A percentile compares a stretch with the other conserved stretches of the same genome.
Conservation (phyloP, 768 basidiomycete species). For the Mycena capillaripes region DNA sequence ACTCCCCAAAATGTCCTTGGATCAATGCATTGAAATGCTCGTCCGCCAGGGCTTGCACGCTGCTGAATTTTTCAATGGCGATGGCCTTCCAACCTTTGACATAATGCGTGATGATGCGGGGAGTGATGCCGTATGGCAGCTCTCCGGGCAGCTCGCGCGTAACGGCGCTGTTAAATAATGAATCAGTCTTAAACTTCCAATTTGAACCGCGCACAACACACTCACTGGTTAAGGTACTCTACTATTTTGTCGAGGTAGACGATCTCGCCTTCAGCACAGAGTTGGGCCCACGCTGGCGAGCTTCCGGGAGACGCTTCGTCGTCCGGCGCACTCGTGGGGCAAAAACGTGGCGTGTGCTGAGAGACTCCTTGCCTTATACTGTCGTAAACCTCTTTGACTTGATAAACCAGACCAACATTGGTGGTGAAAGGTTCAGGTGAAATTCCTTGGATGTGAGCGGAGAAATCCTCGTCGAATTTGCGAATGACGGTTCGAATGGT, state of each 20-base stretch:
- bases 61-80: background rate
- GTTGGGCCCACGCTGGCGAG: slow-evolving; percentile 21
- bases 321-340: background rate
- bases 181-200: background rate
- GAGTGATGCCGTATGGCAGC: slow-evolving; percentile 23
- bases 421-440: slow-evolving; percentile 18
- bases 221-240: slow-evolving; percentile 9
- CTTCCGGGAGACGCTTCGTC: background rate
- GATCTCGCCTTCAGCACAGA: slow-evolving; percentile 20
- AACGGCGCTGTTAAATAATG: slow-evolving; percentile 5
- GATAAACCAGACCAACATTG: slow-evolving; percentile 14
- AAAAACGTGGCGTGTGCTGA: slow-evolving; percentile 15
- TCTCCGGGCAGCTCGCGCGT: slow-evolving; percentile 18
- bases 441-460: slow-evolving; percentile 19
- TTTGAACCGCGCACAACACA: background rate
- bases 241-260: slow-evolving; percentile 21
- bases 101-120: slow-evolving; percentile 10
- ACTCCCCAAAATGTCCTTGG: slow-evolving; percentile 18
- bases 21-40: slow-evolving; percentile 20
- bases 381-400: slow-evolving; percentile 21
- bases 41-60: background rate
- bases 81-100: slow-evolving; percentile 14
- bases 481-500: background rate
- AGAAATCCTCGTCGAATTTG: slow-evolving; percentile 11
- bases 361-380: slow-evolving; percentile 12